These are phyloP conservation scores for Haematococcus sp. DNA, from an alignment of 139 green algal genomes.

Conservation along the genomic window DNA sequence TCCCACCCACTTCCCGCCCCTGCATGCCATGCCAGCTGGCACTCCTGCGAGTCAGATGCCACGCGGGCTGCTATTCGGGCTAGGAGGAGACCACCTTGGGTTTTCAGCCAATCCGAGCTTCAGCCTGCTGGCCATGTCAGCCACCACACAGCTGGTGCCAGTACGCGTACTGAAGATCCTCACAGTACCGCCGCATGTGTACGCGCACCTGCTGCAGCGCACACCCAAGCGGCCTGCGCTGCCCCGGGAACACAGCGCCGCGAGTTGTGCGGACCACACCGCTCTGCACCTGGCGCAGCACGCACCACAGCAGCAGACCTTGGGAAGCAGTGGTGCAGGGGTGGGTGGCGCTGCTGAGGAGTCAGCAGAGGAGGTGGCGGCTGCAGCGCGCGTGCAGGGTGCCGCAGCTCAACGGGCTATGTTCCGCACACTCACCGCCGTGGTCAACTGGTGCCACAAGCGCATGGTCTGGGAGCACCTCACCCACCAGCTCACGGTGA, in stretches of 20 bases:
- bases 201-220: neutral
- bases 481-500: conserved; percentile 13
- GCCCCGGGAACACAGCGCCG: no score
- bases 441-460: conserved; percentile 20
- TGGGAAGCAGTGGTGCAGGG: no score
- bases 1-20: conserved; percentile 23
- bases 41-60: conserved; percentile 16
- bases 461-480: conserved; percentile 32
- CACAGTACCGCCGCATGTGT: neutral
- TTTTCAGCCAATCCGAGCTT: conserved; percentile 2
- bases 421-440: conserved; percentile 3
- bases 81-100: conserved; percentile 8
- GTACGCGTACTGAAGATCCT: conserved; percentile 9
- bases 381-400: no score
- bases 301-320: no score
- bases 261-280: no score
- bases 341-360: no score
- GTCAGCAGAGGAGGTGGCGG: no score
- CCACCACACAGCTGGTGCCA: conserved; percentile 23
- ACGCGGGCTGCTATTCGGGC: conserved; percentile 18
- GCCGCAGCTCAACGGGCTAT: neutral
- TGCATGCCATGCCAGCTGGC: conserved; percentile 11
- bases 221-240: neutral
- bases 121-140: conserved; percentile 9
- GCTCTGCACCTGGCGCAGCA: no score